Evolutionary conservation across 73 alveolate genomes (phyloP).

Genomic region (Uronychia setigera): DNA sequence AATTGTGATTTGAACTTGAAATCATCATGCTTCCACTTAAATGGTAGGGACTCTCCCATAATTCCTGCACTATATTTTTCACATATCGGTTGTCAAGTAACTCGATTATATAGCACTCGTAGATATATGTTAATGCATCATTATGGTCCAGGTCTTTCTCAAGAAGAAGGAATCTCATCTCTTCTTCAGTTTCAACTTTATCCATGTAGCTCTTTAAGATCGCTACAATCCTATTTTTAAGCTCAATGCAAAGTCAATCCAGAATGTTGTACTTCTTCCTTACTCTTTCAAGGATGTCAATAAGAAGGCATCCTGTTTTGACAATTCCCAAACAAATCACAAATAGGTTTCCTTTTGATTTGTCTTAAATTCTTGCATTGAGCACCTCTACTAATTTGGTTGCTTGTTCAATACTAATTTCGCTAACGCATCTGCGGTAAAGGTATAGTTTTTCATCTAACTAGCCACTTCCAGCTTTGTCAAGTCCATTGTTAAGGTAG

Average conservation of each 20-base stretch:
- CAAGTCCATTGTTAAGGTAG: conserved; percentile 10
- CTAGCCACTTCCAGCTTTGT: conserved; percentile 13
- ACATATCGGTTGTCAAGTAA: conserved; percentile 31
- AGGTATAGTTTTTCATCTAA: conserved; percentile 13
- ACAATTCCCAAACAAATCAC: conserved; percentile 42
- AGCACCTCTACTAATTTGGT: conserved; percentile 3
- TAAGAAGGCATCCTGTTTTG: conserved; percentile 51
- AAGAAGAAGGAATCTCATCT: conserved; percentile 37
- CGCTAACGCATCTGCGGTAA: conserved; percentile 5
- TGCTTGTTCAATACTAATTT: conserved; percentile 1
- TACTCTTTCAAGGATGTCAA: conserved; percentile 50
- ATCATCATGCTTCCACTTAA: background rate
- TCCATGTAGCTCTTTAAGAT: conserved; percentile 25
- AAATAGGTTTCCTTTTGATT: conserved; percentile 41
- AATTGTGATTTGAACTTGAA: background rate
- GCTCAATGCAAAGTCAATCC: conserved; percentile 22
- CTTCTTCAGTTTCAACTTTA: conserved; percentile 45
- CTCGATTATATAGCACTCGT: conserved; percentile 43
- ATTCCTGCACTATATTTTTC: conserved; percentile 32
- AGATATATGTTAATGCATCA: conserved; percentile 33
- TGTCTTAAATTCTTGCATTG: conserved; percentile 29
- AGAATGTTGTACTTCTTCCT: conserved; percentile 28
- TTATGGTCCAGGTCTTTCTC: conserved; percentile 52
- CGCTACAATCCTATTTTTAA: conserved; percentile 15
- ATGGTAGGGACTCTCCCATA: conserved; percentile 32